Conservation (phyloP, 2,329 filamentous ascomycete genomes). For the Penicillium sp. region DNA sequence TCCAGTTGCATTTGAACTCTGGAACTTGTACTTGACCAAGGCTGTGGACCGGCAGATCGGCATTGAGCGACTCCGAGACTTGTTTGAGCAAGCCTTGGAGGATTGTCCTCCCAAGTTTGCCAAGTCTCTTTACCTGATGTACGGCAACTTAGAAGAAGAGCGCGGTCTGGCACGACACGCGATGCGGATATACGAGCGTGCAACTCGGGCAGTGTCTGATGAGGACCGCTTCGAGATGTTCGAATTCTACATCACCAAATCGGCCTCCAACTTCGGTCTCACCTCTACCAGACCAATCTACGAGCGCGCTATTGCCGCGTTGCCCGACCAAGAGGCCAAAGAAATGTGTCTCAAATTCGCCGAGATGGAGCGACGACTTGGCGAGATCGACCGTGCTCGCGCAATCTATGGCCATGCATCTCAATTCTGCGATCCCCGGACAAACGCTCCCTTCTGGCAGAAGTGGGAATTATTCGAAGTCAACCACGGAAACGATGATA, state of each 20-base stretch:
- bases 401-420: conserved; percentile 96
- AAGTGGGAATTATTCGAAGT: conserved; percentile 98
- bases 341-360: conserved; percentile 99
- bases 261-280: conserved; percentile 93
- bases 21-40: conserved; percentile 97
- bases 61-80: conserved; percentile 87
- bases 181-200: conserved; percentile 98
- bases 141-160: conserved; percentile 94
- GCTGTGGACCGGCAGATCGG: conserved; percentile 94
- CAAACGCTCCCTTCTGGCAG: conserved; percentile 85
- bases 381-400: conserved; percentile 89
- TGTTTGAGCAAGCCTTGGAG: conserved; percentile 96
- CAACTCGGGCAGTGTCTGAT: conserved; percentile 89
- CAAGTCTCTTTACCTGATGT: conserved; percentile 96
- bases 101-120: conserved; percentile 94
- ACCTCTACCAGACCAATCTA: conserved; percentile 94
- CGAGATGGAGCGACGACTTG: conserved; percentile 87
- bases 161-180: conserved; percentile 90
- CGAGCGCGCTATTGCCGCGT: conserved; percentile 88
- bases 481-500: conserved; percentile 97
- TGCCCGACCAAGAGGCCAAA: conserved; percentile 88
- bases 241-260: conserved; percentile 99
- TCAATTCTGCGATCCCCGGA: conserved; percentile 94
- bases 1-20: conserved; percentile 95
- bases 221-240: conserved; percentile 97